These are phyloP conservation scores for Arabidopsis arenosa DNA, from an alignment of 345 rosid species.

Conservation along the genomic window DNA sequence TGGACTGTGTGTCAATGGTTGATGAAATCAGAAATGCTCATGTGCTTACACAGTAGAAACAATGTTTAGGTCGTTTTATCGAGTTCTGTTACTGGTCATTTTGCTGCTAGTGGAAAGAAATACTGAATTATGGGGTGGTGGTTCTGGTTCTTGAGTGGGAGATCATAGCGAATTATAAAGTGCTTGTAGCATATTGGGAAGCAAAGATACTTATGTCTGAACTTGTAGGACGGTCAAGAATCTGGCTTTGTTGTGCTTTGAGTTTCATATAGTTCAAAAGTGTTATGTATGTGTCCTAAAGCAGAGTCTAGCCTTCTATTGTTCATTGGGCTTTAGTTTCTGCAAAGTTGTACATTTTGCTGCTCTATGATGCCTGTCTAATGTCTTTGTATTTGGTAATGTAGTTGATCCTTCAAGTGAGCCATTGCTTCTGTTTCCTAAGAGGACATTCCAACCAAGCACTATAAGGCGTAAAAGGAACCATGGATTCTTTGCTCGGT, in stretches of 20 bases:
- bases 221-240: background rate
- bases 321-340: background rate
- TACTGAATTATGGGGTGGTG: constrained; percentile 6
- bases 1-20: background rate
- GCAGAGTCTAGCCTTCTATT: background rate
- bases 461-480: constrained; percentile 80
- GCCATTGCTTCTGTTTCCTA: constrained; percentile 75
- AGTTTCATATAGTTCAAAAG: background rate
- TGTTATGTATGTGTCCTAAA: constrained; percentile 2
- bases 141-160: background rate
- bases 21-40: constrained; percentile 15
- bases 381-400: constrained; percentile 25
- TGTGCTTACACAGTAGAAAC: background rate
- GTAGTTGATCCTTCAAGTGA: constrained; percentile 72
- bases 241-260: constrained; percentile 9
- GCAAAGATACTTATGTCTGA: background rate
- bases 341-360: constrained; percentile 2
- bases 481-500: constrained; percentile 96
- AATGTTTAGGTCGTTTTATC: background rate
- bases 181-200: background rate
- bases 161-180: background rate
- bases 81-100: background rate
- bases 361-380: background rate
- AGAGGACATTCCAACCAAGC: constrained; percentile 94
- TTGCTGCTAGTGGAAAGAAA: constrained; percentile 11